Conservation (phyloP, 1,139 yeast genomes). For the Protomyces gravidus region DNA sequence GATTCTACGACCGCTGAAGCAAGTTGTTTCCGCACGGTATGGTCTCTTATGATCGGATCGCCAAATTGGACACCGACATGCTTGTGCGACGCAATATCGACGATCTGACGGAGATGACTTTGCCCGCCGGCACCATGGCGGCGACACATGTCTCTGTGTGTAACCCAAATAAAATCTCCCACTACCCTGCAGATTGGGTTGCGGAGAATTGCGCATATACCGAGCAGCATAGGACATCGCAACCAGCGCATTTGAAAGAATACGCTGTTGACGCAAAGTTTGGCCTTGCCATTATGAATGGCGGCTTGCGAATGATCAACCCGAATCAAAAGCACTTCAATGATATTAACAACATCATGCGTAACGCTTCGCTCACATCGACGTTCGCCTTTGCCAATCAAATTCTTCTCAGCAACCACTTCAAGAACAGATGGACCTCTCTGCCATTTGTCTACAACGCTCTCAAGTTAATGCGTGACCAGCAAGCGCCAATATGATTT, state of each 20-base stretch:
- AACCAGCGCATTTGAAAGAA: constrained; percentile 35
- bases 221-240: constrained; percentile 36
- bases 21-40: constrained; percentile 53
- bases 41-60: constrained; percentile 49
- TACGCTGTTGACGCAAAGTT: constrained; percentile 45
- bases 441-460: constrained; percentile 53
- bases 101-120: constrained; percentile 49
- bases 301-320: constrained; percentile 51
- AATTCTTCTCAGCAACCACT: constrained; percentile 52
- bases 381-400: constrained; percentile 56
- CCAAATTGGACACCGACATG: constrained; percentile 57
- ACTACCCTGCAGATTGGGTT: constrained; percentile 54
- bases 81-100: constrained; percentile 53
- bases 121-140: constrained; percentile 46
- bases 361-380: constrained; percentile 41
- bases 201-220: constrained; percentile 51
- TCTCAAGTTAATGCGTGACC: constrained; percentile 48
- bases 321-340: constrained; percentile 44
- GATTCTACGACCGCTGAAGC: constrained; percentile 58
- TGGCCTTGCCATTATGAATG: constrained; percentile 51
- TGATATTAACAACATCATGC: constrained; percentile 43
- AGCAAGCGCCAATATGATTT: constrained; percentile 49
- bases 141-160: constrained; percentile 60
- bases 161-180: constrained; percentile 50
- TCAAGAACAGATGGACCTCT: constrained; percentile 49